phyloP scores from a whole-genome alignment of 148 eudicot genomes.

The Diospyros lotus region DNA sequence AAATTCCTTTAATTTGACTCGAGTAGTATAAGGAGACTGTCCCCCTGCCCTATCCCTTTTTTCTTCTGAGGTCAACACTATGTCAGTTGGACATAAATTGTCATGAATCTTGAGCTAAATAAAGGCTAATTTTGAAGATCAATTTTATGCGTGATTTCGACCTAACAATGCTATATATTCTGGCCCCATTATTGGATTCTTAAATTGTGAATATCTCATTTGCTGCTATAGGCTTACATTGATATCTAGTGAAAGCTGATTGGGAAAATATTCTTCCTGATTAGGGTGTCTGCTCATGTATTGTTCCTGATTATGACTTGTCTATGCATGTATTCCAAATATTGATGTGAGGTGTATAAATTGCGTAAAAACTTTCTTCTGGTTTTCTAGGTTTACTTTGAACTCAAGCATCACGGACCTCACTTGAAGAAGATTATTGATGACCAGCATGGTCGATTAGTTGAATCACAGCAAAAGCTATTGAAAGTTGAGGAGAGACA shows the following conservation, averaged over 20 bases:
- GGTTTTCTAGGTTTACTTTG: slow-evolving; percentile 62
- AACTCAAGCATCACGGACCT: slow-evolving; percentile 87
- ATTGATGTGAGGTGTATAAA: neutral
- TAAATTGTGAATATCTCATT: neutral
- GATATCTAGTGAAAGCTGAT: neutral
- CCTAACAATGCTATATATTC: neutral
- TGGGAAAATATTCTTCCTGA: neutral
- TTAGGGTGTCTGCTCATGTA: slow-evolving; percentile 1
- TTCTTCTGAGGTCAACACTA: neutral
- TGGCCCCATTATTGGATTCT: neutral
- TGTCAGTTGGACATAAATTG: neutral
- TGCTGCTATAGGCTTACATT: slow-evolving; percentile 1
- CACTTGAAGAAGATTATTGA: slow-evolving; percentile 71
- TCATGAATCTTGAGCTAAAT: neutral
- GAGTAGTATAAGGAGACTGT: neutral
- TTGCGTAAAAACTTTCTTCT: neutral
- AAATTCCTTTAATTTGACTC: neutral
- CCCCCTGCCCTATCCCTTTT: no score
- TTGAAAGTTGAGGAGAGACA: slow-evolving; percentile 57
- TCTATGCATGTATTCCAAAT: neutral
- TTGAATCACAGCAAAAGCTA: slow-evolving; percentile 58
- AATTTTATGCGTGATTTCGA: neutral
- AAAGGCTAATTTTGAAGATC: neutral
- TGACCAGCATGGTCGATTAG: slow-evolving; percentile 55
- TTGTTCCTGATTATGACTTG: neutral